These are phyloP conservation scores for Ilyonectria sp. DNA, from an alignment of 2,329 filamentous ascomycete genomes.

Conservation along the genomic window DNA sequence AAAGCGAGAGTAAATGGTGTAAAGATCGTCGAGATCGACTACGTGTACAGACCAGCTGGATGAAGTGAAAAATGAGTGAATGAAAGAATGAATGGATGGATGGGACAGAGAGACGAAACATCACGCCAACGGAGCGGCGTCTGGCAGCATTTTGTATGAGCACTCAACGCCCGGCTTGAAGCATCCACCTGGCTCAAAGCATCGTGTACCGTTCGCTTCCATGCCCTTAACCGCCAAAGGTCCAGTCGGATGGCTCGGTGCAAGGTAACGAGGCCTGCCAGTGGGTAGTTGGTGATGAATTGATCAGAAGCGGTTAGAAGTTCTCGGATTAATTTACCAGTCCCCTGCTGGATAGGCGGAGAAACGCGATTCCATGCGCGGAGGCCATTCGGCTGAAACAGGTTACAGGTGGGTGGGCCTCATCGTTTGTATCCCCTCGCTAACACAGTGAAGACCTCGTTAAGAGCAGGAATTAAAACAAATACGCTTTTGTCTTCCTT, in stretches of 20 bases:
- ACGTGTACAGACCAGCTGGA: slow-evolving; percentile 25
- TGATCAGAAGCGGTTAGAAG: slow-evolving; percentile 14
- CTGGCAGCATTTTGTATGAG: not conserved
- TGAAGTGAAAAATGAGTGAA: slow-evolving; percentile 4
- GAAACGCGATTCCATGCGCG: slow-evolving; percentile 26
- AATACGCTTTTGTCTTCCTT: too few species aligned
- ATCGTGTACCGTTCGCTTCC: not conserved
- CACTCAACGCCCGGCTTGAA: not conserved
- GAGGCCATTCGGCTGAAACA: slow-evolving; percentile 28
- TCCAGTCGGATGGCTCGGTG: slow-evolving; percentile 18
- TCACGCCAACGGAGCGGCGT: not conserved
- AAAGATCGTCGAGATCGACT: slow-evolving; percentile 19
- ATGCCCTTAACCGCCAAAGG: not conserved
- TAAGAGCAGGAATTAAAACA: too few species aligned
- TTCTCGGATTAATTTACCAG: slow-evolving; percentile 16
- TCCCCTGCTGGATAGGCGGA: slow-evolving; percentile 24
- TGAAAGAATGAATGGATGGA: not conserved
- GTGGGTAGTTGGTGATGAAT: slow-evolving; percentile 3
- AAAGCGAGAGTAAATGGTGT: not conserved
- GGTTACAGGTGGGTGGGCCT: slow-evolving; percentile 27
- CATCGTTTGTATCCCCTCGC: not conserved
- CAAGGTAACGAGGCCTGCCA: slow-evolving; percentile 11
- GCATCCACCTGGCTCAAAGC: too few species aligned
- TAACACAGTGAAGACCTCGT: too few species aligned
- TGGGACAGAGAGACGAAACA: not conserved